Base-by-base conservation (phyloP, 352 stramenopile species). In the Pythium brachiatum region DNA sequence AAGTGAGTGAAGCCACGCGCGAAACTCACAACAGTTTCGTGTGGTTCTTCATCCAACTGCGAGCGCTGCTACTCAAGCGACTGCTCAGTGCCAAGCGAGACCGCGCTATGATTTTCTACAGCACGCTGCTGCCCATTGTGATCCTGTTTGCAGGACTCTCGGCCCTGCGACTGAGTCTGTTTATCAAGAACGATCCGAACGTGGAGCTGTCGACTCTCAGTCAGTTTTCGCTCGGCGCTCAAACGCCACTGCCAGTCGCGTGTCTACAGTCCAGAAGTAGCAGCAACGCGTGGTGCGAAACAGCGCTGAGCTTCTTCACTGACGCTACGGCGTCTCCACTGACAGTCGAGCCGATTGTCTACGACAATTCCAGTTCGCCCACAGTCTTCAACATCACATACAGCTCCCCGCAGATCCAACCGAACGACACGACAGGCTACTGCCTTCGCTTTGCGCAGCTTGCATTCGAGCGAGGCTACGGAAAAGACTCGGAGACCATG, bases 41-140 rank as follows among this genome's bases (percentile, higher is more conserved):
- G 23, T 66, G 57, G 57, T 84, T 87, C 39, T 9, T 62, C 9
- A 46, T 70, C 9, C 85, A 94, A 21, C 58, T 94, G 36, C 62
- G 46, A 18, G 85, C 83, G 8, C 62, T 94, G 6, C 43, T 92
- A 11, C 61, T 66, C 32, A 94, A 94, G 57, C 75, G 83, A 11
- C 31, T 86, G 16, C 58, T 73, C 15, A 76, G 68, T 18, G 81
- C 79, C 0, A 84, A 74, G 25, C 76, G 86, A 15, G 86, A 94
- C 54, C 70, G 75, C 9, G 78, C 74, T 34, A 84, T 90, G 72
- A 43, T 96, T 5, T 75, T 89, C 56, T 95, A 87, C 68, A 90
- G 85, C 60, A 83, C 66, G 2, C 23, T 94, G 11, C 64, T 95
- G 18, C 88, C 88, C 0, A 69, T 90, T 41, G 52, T 84, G 5